Evolutionary conservation across 345 rosid genomes (phyloP).

Genomic region (Linum trigynum): DNA sequence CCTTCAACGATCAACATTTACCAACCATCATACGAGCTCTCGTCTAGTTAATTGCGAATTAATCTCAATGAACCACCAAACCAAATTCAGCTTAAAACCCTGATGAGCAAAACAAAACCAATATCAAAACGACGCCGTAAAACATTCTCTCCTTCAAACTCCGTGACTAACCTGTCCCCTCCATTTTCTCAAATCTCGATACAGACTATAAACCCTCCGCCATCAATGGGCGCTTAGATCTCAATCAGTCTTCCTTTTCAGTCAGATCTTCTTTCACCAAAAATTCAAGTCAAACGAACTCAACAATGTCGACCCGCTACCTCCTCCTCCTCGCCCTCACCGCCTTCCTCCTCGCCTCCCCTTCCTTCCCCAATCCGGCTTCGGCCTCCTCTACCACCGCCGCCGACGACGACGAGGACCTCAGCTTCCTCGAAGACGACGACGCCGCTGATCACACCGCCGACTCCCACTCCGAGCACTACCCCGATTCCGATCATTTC

Average conservation of each 20-base stretch:
- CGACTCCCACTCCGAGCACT: slow-evolving; percentile 8
- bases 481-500: slow-evolving; percentile 7
- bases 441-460: slow-evolving; percentile 19
- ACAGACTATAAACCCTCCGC: neutral
- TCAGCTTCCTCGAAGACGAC: slow-evolving; percentile 71
- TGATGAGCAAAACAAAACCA: too few species aligned
- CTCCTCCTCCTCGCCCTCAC: slow-evolving; percentile 28
- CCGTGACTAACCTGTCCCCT: too few species aligned
- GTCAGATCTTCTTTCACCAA: neutral
- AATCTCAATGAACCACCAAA: too few species aligned
- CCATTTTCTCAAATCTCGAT: neutral
- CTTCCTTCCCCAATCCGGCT: slow-evolving; percentile 27
- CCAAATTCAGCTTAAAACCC: too few species aligned
- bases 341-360: slow-evolving; percentile 43
- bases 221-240: slow-evolving; percentile 9
- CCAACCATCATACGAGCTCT: too few species aligned
- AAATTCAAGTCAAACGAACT: slow-evolving; percentile 23
- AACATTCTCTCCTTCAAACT: neutral
- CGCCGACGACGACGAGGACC: slow-evolving; percentile 50
- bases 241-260: neutral
- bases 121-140: neutral
- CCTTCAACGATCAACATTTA: too few species aligned
- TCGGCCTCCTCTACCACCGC: slow-evolving; percentile 2
- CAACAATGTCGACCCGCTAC: slow-evolving; percentile 19
- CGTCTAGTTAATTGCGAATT: too few species aligned